A percentile compares a stretch with the other conserved stretches of the same genome.
phyloP scores from a whole-genome alignment of 1,139 yeast genomes.

The Suhomyces maxii region DNA sequence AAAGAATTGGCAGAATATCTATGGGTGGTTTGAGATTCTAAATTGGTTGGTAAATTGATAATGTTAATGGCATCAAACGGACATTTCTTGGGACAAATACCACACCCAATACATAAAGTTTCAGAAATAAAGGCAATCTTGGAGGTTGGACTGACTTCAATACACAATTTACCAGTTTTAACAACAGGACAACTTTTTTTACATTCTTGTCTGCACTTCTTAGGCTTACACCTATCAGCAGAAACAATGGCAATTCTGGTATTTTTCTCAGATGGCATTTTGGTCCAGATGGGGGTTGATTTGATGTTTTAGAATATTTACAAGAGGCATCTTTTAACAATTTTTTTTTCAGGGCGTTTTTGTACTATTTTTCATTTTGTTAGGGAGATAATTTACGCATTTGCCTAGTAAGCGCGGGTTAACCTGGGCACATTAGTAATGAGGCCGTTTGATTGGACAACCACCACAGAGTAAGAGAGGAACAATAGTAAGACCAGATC shows the following conservation, averaged over 20 bases:
- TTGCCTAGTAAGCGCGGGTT: conserved; percentile 12
- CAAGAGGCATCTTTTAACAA: conserved; percentile 7
- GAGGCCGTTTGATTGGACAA: conserved; percentile 9
- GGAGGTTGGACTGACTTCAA: conserved; percentile 87
- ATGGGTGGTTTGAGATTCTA: conserved; percentile 90
- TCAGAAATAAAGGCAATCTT: conserved; percentile 97
- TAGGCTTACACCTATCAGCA: conserved; percentile 93
- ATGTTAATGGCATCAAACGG: conserved; percentile 96
- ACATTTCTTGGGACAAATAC: conserved; percentile 98
- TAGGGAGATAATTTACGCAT: conserved; percentile 14
- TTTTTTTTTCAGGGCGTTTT: conserved; percentile 12
- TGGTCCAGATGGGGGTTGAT: not conserved
- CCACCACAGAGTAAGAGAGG: too few species aligned
- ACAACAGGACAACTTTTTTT: conserved; percentile 96
- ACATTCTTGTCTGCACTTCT: conserved; percentile 98
- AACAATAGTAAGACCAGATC: too few species aligned
- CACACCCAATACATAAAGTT: conserved; percentile 95
- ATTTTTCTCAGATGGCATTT: conserved; percentile 55
- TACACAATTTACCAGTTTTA: conserved; percentile 95
- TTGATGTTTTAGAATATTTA: not conserved
- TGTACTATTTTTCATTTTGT: conserved; percentile 6
- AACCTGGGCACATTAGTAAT: conserved; percentile 15
- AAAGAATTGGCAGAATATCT: conserved; percentile 97
- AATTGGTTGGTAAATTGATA: conserved; percentile 92
- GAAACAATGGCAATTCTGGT: conserved; percentile 93